A percentile compares a stretch with the other conserved stretches of the same genome.
Conservation (phyloP, 495 filamentous ascomycete species). For the Neurospora sp. region DNA sequence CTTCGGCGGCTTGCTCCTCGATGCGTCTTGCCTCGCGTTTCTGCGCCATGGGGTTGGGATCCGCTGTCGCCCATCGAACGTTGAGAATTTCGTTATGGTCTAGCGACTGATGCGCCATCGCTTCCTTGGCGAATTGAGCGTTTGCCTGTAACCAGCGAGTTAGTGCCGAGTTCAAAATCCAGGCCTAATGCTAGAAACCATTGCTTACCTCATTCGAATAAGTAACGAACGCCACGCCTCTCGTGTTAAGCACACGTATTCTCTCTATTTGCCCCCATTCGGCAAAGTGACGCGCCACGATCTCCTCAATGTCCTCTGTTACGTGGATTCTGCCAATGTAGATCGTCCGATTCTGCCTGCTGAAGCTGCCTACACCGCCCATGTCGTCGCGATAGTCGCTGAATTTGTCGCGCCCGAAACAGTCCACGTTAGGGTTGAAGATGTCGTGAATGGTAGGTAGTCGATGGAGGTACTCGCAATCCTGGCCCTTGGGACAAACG, state of each 20-base stretch:
- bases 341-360: conserved; percentile 82
- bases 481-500: conserved; percentile 72
- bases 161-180: neutral
- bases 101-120: conserved; percentile 69
- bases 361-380: conserved; percentile 88
- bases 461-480: conserved; percentile 92
- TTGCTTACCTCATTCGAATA: conserved; percentile 58
- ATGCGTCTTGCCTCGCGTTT: conserved; percentile 81
- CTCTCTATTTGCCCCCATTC: conserved; percentile 92
- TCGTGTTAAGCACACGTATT: conserved; percentile 75
- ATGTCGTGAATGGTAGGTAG: conserved; percentile 74
- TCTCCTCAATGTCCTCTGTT: conserved; percentile 94
- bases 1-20: conserved; percentile 97
- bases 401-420: conserved; percentile 84
- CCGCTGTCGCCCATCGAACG: conserved; percentile 91
- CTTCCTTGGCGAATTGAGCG: conserved; percentile 82
- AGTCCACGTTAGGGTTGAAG: conserved; percentile 84
- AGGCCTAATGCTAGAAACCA: neutral
- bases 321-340: conserved; percentile 92
- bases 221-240: conserved; percentile 88
- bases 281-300: conserved; percentile 85
- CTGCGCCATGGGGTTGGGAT: conserved; percentile 92
- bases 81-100: conserved; percentile 91
- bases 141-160: conserved; percentile 49
- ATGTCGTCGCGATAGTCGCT: conserved; percentile 89